Percentiles rank a stretch among this genome's conserved stretches.
phyloP scores from a whole-genome alignment of 192 early-diverging fungal genomes.

The Glomus cerebriforme region DNA sequence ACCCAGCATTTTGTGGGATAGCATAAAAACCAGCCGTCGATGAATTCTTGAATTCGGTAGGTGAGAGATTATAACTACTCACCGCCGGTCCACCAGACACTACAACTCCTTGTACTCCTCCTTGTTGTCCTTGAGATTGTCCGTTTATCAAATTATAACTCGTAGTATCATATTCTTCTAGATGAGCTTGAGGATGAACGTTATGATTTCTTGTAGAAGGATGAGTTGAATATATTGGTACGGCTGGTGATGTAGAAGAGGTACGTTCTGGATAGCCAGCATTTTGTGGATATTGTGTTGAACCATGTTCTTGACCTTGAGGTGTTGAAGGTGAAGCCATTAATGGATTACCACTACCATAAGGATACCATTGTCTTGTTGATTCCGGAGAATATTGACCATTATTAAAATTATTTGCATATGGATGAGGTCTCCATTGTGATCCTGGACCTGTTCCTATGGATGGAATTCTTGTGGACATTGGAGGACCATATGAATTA shows the following conservation, averaged over 20 bases:
- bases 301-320: conserved; percentile 19
- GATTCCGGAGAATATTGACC: conserved; percentile 3
- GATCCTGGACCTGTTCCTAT: neutral
- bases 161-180: conserved; percentile 20
- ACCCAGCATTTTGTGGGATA: neutral
- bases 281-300: conserved; percentile 12
- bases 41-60: neutral
- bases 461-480: conserved; percentile 26
- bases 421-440: conserved; percentile 30
- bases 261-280: neutral
- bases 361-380: conserved; percentile 24
- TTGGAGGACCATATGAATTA: conserved; percentile 13
- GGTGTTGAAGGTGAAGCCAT: neutral
- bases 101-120: conserved; percentile 15
- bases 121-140: conserved; percentile 28
- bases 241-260: neutral
- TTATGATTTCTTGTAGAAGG: conserved; percentile 5
- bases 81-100: conserved; percentile 10
- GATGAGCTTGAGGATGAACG: neutral
- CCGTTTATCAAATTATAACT: conserved; percentile 31
- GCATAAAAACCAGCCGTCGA: neutral
- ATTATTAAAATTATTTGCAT: conserved; percentile 20
- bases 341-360: conserved; percentile 19
- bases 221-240: conserved; percentile 19
- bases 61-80: conserved; percentile 19